Base-by-base conservation (phyloP, 495 filamentous ascomycete genomes). In the Corynascus novoguineensis region DNA sequence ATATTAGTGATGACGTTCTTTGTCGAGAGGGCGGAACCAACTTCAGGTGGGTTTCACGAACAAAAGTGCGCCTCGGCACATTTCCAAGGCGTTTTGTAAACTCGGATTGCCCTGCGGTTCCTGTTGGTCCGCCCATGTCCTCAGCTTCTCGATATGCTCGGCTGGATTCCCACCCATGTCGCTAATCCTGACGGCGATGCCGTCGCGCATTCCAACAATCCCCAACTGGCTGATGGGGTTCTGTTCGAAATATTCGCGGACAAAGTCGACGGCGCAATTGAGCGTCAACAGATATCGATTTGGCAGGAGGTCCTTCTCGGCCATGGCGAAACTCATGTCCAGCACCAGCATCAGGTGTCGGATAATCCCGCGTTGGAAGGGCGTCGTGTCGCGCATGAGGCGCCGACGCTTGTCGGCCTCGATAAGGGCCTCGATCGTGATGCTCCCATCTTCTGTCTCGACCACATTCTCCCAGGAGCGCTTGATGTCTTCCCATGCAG, bases 141-240 rank as follows among this genome's bases (percentile, higher is more conserved):
- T 80, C 45, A 79, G 67, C 34, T 86, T 85, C 59, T 84, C 79
- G 58, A 97, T 83, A 69, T 97, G 93, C 50, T 95, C 89, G 7
- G 81, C 84, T 0, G 91, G 90, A 68, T 97, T 97, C 3, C 95
- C 95, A 51, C 83, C 87, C 77, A 96, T 86, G 65, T 95, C 89
- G 67, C 85, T 91, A 49, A 98, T 82, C 34, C 89, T 76, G 9
- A 93, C 71, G 8, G 91, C 92, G 15, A 97, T 75, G 14, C 93
- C 93, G 71, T 97, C 95, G 41, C 86, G 83, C 83, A 96, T 92
- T 45, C 88, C 92, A 38, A 98, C 74, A 22, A 97, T 83, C 14
- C 87, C 90, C 35, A 98, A 78, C 66, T 98, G 95, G 28, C 89
- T 93, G 69, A 98, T 97, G n/a, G 93, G 93, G 58, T 98, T 98